Percentiles rank a stretch among this genome's conserved stretches.
Evolutionary conservation across 345 rosid genomes (phyloP).

Genomic region (Geranium brycei): DNA sequence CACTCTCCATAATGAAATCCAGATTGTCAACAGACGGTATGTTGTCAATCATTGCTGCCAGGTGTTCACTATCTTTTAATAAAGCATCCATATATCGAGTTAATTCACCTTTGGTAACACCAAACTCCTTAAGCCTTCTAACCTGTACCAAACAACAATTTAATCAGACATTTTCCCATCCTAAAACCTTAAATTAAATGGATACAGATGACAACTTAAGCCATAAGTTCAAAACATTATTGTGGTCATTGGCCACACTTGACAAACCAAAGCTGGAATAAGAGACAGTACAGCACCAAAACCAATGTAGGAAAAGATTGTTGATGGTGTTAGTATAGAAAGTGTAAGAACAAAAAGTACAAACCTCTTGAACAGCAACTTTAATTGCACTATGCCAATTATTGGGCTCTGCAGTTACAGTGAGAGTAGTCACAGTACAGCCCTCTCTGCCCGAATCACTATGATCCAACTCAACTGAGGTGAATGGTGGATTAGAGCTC

Average conservation of each 20-base stretch:
- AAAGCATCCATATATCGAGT: slow-evolving; percentile 96
- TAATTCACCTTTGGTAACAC: slow-evolving; percentile 94
- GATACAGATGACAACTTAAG: not conserved
- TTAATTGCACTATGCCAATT: slow-evolving; percentile 90
- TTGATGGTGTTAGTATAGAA: not conserved
- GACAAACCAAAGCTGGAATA: not conserved
- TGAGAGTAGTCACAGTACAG: slow-evolving; percentile 98
- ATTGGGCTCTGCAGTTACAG: slow-evolving; percentile 94
- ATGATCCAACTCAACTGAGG: slow-evolving; percentile 97
- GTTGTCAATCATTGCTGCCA: slow-evolving; percentile 93
- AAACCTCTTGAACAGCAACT: slow-evolving; percentile 98
- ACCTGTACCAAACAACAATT: slow-evolving; percentile 33
- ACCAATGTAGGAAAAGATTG: not conserved
- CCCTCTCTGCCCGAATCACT: slow-evolving; percentile 99
- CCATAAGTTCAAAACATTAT: not conserved
- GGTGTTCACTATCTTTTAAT: slow-evolving; percentile 94
- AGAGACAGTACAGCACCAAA: not conserved
- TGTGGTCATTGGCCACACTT: not conserved
- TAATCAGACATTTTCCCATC: slow-evolving; percentile 6
- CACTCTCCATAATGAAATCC: slow-evolving; percentile 97
- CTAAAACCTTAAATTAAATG: not conserved
- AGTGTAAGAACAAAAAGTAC: slow-evolving; percentile 16
- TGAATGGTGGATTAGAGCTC: slow-evolving; percentile 99
- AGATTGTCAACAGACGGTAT: slow-evolving; percentile 97
- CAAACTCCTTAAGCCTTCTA: slow-evolving; percentile 95